Base-by-base conservation (phyloP, 2,329 filamentous ascomycete species). In the Lachnum nothofagi region DNA sequence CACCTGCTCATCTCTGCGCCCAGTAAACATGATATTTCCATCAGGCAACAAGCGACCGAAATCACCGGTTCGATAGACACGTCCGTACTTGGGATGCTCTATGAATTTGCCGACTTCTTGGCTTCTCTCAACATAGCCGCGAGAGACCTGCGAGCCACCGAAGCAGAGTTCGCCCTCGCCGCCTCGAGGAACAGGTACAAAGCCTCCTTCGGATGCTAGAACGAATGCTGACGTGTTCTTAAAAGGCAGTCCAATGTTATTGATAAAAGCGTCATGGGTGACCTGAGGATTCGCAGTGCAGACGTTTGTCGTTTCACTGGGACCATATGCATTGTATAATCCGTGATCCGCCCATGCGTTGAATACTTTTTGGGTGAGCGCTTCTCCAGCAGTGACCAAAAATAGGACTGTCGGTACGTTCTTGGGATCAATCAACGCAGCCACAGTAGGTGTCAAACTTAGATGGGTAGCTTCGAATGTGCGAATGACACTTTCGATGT, bases 261-360 rank as follows among this genome's bases (percentile, higher is more conserved):
- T 83, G 43, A 87, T 79, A 17, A 76, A 68, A 59, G 90, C 80
- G 0, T 71, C 67, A 0, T 59, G 56, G 0, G 70, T 67, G 63
- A 91, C 82, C 33, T 76, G 73, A 6, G 73, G 67, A 51, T 83
- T 83, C 7, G 91, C 77, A 0, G 86, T 89, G 67, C 88, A 94
- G 17, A 95, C 90, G 56, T 95, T 94, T 1, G 88, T 94, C 0
- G 86, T 89, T 65, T 94, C 90, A 0, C 86, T 88, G 0, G 89
- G 88, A 0, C 88, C 88, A 54, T 95, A 95, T 68, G 79, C 89
- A 70, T 93, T 85, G 64, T 83, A 90, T 0, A 95, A 72, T 12
- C 82, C 76, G 33, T 70, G 74, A 0, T 74, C 74, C 22, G 75
- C 76, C 91, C 91, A 95, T 27, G 74, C 74, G 1, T 76, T 71